Evolutionary conservation across 495 filamentous ascomycete genomes (phyloP), one percentile per base, ranked within the genome.

Genomic region (Penicillium mononematosum): DNA sequence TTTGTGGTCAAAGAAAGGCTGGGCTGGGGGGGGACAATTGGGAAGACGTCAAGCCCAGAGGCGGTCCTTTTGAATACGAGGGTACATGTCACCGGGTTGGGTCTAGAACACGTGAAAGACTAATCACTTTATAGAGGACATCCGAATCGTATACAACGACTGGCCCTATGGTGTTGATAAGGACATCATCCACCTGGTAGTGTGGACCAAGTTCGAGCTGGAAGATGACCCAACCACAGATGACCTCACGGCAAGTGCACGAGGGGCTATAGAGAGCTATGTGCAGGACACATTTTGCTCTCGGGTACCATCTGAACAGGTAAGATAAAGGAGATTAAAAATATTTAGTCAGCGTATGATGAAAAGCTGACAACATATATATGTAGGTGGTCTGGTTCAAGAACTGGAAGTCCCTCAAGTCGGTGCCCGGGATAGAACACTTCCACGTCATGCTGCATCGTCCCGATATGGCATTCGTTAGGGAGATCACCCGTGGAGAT

Each of bases 391-490:
- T 88, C 44, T 96, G 91, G 91, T 96, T 95, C 76, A 91, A 88
- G 78, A 96, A 96, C 65, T 96, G 91, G 91, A 79, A 75, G 50
- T 81, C 80, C 3, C 73, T 96, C 58, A 95, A 96, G 71, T 88
- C 83, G 3, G 82, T 96, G 12, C 83, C 90, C 58, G 83, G 88
- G n/a, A 82, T 96, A n/a, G 91, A 96, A 77, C 91, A 96, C 66
- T 94, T 96, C 71, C 91, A 96, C 70, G 88, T 96, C 65, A 92
- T 96, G 89, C 75, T 96, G 44, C 86, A 83, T 70, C 79, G 88
- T 47, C 86, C 91, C 5, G 85, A 90, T 66, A 75, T 76, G 45
- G 80, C 73, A 34, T 90, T 92, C 57, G 64, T 96, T 32, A 71
- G 78, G 58, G 79, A 87, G 58, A 83, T 95, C 60, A 95, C 91